Conservation (phyloP, 192 early-diverging fungal genomes). For the Linnemannia zychae region DNA sequence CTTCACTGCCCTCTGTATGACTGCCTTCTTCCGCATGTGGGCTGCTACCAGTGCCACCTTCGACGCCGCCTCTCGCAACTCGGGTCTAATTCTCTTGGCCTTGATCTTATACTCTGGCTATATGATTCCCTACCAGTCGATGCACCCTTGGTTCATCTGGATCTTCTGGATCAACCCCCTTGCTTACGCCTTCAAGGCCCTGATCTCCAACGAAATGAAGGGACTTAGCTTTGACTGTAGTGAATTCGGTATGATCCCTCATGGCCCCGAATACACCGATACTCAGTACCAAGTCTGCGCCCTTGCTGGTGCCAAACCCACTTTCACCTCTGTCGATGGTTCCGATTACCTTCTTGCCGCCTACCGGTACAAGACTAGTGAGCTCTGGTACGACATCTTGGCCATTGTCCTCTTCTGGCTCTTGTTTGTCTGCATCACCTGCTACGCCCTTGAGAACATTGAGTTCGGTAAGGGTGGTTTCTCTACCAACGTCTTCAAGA, state of each 20-base stretch:
- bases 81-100: slow-evolving; percentile 67
- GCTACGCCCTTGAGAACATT: slow-evolving; percentile 72
- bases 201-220: slow-evolving; percentile 75
- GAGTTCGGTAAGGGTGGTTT: slow-evolving; percentile 70
- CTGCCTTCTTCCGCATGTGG: slow-evolving; percentile 72
- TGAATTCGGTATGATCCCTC: slow-evolving; percentile 43
- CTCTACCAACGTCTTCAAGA: slow-evolving; percentile 65
- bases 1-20: slow-evolving; percentile 68
- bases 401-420: slow-evolving; percentile 66
- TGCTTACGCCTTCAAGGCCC: slow-evolving; percentile 69
- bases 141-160: slow-evolving; percentile 75
- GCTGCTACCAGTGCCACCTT: slow-evolving; percentile 64
- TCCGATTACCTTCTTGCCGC: slow-evolving; percentile 70
- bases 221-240: slow-evolving; percentile 63
- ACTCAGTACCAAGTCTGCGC: slow-evolving; percentile 69
- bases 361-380: slow-evolving; percentile 67
- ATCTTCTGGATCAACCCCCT: slow-evolving; percentile 78
- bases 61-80: slow-evolving; percentile 66
- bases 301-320: slow-evolving; percentile 72
- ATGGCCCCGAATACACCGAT: slow-evolving; percentile 52
- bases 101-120: slow-evolving; percentile 73
- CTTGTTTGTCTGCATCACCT: slow-evolving; percentile 56
- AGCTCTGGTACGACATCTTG: slow-evolving; percentile 75
- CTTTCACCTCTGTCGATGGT: slow-evolving; percentile 67
- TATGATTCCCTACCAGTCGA: slow-evolving; percentile 69